Evolutionary conservation across 805 yeast genomes (phyloP).

Genomic region (Candida methanosorbosa): DNA sequence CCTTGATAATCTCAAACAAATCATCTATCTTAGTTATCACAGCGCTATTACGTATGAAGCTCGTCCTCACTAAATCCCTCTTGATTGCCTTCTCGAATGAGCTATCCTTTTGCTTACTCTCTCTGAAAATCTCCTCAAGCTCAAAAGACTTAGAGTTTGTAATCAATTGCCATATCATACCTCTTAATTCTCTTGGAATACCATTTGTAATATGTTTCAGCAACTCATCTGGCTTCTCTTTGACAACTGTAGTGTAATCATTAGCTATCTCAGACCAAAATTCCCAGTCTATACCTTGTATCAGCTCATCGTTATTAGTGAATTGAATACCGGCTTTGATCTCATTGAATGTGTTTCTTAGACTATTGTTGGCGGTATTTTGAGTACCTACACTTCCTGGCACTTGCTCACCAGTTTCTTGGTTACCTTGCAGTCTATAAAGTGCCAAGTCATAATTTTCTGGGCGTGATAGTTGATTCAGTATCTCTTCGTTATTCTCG

Average conservation of each 20-base stretch:
- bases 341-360: slow-evolving; percentile 36
- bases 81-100: slow-evolving; percentile 68
- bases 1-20: slow-evolving; percentile 67
- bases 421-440: slow-evolving; percentile 49
- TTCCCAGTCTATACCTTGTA: slow-evolving; percentile 59
- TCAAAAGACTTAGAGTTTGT: slow-evolving; percentile 66
- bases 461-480: slow-evolving; percentile 15
- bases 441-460: slow-evolving; percentile 52
- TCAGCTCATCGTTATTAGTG: slow-evolving; percentile 22
- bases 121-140: slow-evolving; percentile 49
- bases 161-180: slow-evolving; percentile 88
- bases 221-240: slow-evolving; percentile 49
- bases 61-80: slow-evolving; percentile 79
- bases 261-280: slow-evolving; percentile 82
- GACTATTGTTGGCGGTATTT: slow-evolving; percentile 35
- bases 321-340: slow-evolving; percentile 38
- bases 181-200: slow-evolving; percentile 78
- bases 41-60: slow-evolving; percentile 56
- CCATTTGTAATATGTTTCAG: slow-evolving; percentile 61
- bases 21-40: slow-evolving; percentile 52
- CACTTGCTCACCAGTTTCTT: slow-evolving; percentile 42
- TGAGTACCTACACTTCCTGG: too few species aligned
- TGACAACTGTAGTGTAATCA: slow-evolving; percentile 63
- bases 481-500: slow-evolving; percentile 5
- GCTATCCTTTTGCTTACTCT: slow-evolving; percentile 37